Percentiles rank a stretch among this genome's conserved stretches.
Evolutionary conservation across 805 yeast genomes (phyloP).

Genomic region (Teunomyces lycoperdinae): DNA sequence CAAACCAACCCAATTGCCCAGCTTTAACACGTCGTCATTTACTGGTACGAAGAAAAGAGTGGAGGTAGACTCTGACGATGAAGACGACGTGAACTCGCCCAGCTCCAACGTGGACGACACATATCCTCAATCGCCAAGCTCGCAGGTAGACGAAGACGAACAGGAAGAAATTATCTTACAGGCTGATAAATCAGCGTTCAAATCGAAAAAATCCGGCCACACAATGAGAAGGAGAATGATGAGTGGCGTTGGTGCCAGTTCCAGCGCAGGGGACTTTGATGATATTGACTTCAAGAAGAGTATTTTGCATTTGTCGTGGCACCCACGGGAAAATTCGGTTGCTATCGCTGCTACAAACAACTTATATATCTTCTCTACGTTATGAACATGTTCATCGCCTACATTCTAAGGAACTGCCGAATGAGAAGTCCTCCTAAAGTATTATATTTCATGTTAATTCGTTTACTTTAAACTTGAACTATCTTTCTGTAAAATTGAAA

Average conservation of each 20-base stretch:
- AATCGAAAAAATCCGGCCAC: conserved; percentile 60
- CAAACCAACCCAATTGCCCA: conserved; percentile 8
- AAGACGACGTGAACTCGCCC: conserved; percentile 44
- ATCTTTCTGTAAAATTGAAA: background rate
- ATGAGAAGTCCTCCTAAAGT: background rate
- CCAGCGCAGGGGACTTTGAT: conserved; percentile 68
- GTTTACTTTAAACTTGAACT: conserved; percentile 1
- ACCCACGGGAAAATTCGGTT: conserved; percentile 92
- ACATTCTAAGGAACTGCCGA: background rate
- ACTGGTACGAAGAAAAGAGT: conserved; percentile 10
- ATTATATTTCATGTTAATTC: conserved; percentile 1
- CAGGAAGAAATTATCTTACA: conserved; percentile 74
- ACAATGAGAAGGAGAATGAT: conserved; percentile 49
- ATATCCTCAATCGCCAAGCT: conserved; percentile 33
- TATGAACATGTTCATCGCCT: conserved; percentile 26
- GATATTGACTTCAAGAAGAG: conserved; percentile 91
- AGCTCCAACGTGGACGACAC: conserved; percentile 13
- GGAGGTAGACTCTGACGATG: conserved; percentile 21
- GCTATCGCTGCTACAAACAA: conserved; percentile 99
- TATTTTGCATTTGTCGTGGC: conserved; percentile 96
- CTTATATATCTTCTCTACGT: conserved; percentile 77
- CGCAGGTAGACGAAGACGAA: conserved; percentile 33
- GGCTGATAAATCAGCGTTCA: conserved; percentile 97
- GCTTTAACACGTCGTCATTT: conserved; percentile 13
- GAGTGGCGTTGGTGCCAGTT: conserved; percentile 42